Percentiles rank a stretch among this genome's conserved stretches.
Evolutionary conservation across 192 early-diverging fungal genomes (phyloP).

Genomic region (Phycomyces nitens): DNA sequence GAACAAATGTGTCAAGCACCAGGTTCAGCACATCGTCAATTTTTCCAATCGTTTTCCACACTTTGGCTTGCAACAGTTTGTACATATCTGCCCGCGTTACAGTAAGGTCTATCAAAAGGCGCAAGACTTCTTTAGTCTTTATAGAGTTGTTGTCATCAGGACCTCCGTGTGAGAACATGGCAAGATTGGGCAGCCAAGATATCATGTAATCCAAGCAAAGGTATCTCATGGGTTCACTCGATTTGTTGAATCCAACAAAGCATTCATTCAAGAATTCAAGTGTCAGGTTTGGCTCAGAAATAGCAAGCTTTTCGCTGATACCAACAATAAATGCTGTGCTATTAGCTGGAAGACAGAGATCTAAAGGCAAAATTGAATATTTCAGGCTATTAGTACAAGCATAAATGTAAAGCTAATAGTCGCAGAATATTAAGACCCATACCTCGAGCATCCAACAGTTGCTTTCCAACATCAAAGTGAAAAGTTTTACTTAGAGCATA

Average conservation of each 20-base stretch:
- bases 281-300: constrained; percentile 73
- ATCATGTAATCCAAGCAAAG: constrained; percentile 85
- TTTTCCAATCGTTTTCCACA: constrained; percentile 77
- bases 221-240: constrained; percentile 67
- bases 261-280: constrained; percentile 87
- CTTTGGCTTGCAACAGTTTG: constrained; percentile 75
- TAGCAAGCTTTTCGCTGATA: constrained; percentile 80
- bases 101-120: constrained; percentile 76
- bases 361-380: constrained; percentile 28
- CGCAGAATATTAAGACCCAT: constrained; percentile 6
- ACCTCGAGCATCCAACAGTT: constrained; percentile 72
- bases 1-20: constrained; percentile 76
- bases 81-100: constrained; percentile 83
- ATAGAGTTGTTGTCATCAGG: constrained; percentile 49
- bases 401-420: no score
- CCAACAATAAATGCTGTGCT: constrained; percentile 78
- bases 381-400: neutral
- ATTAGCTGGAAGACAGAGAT: constrained; percentile 87
- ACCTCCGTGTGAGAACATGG: constrained; percentile 47
- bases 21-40: constrained; percentile 81
- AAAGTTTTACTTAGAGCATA: constrained; percentile 77
- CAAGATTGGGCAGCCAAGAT: constrained; percentile 85
- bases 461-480: constrained; percentile 79
- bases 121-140: constrained; percentile 74
- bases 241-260: constrained; percentile 77